These are phyloP conservation scores for Salix suchowensis DNA, from an alignment of 345 rosid genomes.

Conservation along the genomic window DNA sequence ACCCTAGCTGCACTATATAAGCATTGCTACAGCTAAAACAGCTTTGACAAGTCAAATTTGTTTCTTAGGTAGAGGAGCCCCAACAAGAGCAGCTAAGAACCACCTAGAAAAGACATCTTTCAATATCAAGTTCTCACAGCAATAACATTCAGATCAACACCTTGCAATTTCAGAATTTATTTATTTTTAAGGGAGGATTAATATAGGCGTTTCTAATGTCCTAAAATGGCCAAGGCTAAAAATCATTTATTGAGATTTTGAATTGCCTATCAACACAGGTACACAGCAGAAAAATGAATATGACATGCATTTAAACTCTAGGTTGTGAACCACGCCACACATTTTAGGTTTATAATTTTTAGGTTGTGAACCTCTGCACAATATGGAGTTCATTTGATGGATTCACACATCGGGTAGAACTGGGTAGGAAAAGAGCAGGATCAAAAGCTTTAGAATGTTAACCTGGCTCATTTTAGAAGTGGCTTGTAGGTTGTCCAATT, in stretches of 20 bases:
- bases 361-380: neutral
- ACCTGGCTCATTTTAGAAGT: neutral
- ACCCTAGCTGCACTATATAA: constrained; percentile 4
- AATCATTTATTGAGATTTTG: neutral
- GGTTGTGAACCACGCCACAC: neutral
- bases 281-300: neutral
- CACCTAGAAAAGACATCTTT: neutral
- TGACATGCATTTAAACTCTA: neutral
- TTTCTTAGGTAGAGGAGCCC: neutral
- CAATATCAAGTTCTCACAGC: neutral
- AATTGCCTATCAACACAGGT: neutral
- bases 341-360: neutral
- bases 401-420: neutral
- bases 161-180: neutral
- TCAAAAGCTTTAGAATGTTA: neutral
- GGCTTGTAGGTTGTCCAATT: neutral
- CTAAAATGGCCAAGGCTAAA: neutral
- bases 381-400: neutral
- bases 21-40: neutral
- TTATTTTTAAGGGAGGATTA: neutral
- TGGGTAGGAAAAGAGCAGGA: neutral
- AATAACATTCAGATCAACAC: neutral
- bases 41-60: constrained; percentile 7
- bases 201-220: neutral
- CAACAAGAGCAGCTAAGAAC: neutral